Conservation (phyloP, 768 basidiomycete genomes). For the Tricholoma saponaceum region DNA sequence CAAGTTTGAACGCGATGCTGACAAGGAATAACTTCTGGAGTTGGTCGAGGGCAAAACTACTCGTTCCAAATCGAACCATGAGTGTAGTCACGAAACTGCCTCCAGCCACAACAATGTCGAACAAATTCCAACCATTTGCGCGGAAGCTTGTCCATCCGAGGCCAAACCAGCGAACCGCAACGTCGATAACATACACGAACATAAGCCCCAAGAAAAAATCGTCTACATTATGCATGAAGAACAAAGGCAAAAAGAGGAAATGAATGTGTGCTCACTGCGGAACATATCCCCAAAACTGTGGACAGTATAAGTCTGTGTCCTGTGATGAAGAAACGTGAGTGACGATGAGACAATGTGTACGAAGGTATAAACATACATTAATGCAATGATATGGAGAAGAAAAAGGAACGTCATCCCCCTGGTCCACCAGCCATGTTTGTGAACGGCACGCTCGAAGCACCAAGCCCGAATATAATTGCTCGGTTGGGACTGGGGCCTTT, state of each 20-base stretch:
- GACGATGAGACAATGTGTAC: background rate
- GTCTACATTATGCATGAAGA: constrained; percentile 39
- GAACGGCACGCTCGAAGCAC: constrained; percentile 89
- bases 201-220: constrained; percentile 74
- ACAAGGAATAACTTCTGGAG: constrained; percentile 91
- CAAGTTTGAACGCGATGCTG: constrained; percentile 89
- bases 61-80: constrained; percentile 52
- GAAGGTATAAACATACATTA: constrained; percentile 58
- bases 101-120: constrained; percentile 75
- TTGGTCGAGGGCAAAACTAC: constrained; percentile 53
- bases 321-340: constrained; percentile 23
- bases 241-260: background rate
- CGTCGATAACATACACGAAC: constrained; percentile 71
- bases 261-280: constrained; percentile 45
- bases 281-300: constrained; percentile 45
- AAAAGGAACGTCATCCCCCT: constrained; percentile 76
- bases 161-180: constrained; percentile 73
- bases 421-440: constrained; percentile 94
- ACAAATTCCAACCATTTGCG: constrained; percentile 93
- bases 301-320: constrained; percentile 75
- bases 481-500: constrained; percentile 70
- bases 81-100: constrained; percentile 86
- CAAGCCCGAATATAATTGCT: constrained; percentile 56
- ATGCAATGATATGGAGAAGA: constrained; percentile 71
- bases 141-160: constrained; percentile 81